Percentiles rank a stretch among this genome's conserved stretches.
Conservation (phyloP, 2,329 filamentous ascomycete species). For the Aspergillus texensis region DNA sequence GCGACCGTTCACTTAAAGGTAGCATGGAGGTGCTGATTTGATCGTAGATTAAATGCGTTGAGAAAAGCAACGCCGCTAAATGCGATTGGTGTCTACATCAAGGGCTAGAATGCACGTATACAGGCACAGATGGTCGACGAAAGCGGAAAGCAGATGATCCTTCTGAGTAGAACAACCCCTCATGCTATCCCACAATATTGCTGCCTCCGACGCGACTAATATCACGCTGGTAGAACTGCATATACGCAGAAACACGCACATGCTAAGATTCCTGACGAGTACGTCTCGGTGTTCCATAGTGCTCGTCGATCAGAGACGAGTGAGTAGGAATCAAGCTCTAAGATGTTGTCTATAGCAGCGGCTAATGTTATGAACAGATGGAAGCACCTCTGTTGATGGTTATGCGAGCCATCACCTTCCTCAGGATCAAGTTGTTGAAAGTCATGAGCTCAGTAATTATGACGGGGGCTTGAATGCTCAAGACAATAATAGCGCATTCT, state of each 20-base stretch:
- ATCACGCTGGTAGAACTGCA: not conserved
- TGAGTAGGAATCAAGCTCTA: not conserved
- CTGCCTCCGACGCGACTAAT: not conserved
- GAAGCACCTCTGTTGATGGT: not conserved
- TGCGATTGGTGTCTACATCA: not conserved
- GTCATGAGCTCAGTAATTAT: not conserved
- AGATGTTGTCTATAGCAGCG: not conserved
- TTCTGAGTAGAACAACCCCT: not conserved
- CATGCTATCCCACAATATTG: not conserved
- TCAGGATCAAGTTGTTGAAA: not conserved
- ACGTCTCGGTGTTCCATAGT: not conserved
- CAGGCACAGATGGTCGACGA: not conserved
- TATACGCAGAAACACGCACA: too few species aligned
- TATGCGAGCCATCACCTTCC: not conserved
- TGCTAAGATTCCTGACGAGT: not conserved
- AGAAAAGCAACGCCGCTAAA: not conserved
- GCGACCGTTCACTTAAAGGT: not conserved
- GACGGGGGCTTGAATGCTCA: not conserved
- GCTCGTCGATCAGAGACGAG: not conserved
- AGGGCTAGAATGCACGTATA: not conserved
- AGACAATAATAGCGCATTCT: not conserved
- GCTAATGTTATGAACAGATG: not conserved
- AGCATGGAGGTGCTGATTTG: not conserved
- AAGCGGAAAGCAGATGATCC: not conserved
- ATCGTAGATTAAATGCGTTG: not conserved